Conservation (phyloP, 2,329 filamentous ascomycete species). For the Didymella glomerata region DNA sequence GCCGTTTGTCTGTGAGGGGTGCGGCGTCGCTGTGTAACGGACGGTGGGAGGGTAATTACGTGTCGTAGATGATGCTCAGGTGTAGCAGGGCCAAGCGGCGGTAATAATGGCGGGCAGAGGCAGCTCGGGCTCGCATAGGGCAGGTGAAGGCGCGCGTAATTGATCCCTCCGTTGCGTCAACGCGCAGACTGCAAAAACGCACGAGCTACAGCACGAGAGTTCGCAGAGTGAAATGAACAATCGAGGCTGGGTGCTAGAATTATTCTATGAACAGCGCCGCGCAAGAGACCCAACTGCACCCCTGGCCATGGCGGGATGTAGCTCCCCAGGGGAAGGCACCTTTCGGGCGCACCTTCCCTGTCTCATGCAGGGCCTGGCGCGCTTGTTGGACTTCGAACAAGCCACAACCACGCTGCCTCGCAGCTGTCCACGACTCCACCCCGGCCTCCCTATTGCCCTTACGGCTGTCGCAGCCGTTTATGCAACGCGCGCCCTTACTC, state of each 20-base stretch:
- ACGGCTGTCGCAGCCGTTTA: conserved; percentile 11
- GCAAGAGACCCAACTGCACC: conserved; percentile 14
- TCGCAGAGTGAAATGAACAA: conserved; percentile 4
- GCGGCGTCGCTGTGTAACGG: conserved; percentile 25
- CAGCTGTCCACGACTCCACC: conserved; percentile 9
- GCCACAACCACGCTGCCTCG: conserved; percentile 17
- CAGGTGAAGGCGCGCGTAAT: conserved; percentile 17
- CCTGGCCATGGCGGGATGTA: conserved; percentile 18
- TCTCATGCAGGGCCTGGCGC: conserved; percentile 21
- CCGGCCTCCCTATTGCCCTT: conserved; percentile 8
- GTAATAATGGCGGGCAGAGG: conserved; percentile 7
- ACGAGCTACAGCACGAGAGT: conserved; percentile 8
- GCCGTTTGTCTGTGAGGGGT: conserved; percentile 26
- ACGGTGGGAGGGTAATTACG: conserved; percentile 10
- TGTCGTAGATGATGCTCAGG: conserved; percentile 12
- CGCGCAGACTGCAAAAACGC: conserved; percentile 10
- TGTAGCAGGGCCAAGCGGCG: conserved; percentile 6
- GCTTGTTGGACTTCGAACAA: conserved; percentile 12
- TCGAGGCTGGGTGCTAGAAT: conserved; percentile 10
- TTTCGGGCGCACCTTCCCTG: conserved; percentile 22
- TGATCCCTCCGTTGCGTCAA: conserved; percentile 5
- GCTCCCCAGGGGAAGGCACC: conserved; percentile 19
- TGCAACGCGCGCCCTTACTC: conserved; percentile 12
- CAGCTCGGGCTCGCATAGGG: conserved; percentile 9
- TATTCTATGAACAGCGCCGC: conserved; percentile 15